Conservation (phyloP, 1,284 basidiomycete genomes). For the Ustilago lituana region DNA sequence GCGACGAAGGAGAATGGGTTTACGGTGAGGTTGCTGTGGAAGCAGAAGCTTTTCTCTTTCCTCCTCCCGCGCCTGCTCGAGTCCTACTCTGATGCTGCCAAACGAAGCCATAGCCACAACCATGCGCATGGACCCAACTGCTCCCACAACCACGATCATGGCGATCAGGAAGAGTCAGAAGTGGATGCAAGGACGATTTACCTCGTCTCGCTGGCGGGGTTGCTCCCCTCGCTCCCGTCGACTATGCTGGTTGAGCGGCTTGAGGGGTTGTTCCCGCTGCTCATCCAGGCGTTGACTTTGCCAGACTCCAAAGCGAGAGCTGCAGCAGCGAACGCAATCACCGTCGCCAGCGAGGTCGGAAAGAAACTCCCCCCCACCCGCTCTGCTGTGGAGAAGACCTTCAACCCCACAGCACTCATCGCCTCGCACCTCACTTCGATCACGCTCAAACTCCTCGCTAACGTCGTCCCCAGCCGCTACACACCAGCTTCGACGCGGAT, state of each 20-base stretch:
- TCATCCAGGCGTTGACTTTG: constrained; percentile 84
- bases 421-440: constrained; percentile 27
- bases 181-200: constrained; percentile 74
- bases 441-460: constrained; percentile 42
- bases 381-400: neutral
- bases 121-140: constrained; percentile 12
- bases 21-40: constrained; percentile 69
- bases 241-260: constrained; percentile 64
- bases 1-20: constrained; percentile 55
- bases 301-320: constrained; percentile 78
- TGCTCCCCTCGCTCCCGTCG: constrained; percentile 83
- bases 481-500: constrained; percentile 74
- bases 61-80: constrained; percentile 80
- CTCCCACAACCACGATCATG: constrained; percentile 5
- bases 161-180: neutral
- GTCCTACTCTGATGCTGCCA: constrained; percentile 7
- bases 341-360: constrained; percentile 73
- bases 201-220: constrained; percentile 82
- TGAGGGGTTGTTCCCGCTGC: constrained; percentile 81
- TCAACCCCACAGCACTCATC: constrained; percentile 19
- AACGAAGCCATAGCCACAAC: constrained; percentile 15
- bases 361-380: constrained; percentile 61
- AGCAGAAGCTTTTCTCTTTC: constrained; percentile 82
- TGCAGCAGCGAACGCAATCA: constrained; percentile 82
- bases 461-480: constrained; percentile 25